Percentiles rank a stretch among this genome's conserved stretches.
phyloP scores from a whole-genome alignment of 1,139 yeast species.

The Ogataea hybrid region DNA sequence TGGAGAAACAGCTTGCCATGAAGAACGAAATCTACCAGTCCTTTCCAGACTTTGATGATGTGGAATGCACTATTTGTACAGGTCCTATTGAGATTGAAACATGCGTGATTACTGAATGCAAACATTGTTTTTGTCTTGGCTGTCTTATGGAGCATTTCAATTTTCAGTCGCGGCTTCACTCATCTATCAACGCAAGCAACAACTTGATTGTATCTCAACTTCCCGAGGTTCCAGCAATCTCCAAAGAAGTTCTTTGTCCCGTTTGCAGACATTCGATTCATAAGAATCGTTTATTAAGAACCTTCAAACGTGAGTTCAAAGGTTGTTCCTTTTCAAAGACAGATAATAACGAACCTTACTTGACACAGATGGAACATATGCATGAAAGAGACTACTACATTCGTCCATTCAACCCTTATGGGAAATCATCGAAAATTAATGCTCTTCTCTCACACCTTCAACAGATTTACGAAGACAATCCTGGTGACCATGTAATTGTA shows the following conservation, averaged over 20 bases:
- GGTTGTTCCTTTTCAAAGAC: not conserved
- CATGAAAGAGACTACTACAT: conserved; percentile 23
- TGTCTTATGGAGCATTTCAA: conserved; percentile 74
- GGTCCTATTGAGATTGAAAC: conserved; percentile 56
- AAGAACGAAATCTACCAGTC: conserved; percentile 35
- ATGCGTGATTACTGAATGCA: conserved; percentile 71
- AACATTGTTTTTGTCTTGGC: conserved; percentile 72
- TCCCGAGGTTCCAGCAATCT: no score
- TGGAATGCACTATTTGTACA: conserved; percentile 87
- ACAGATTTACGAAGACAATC: conserved; percentile 48
- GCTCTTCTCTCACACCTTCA: conserved; percentile 64
- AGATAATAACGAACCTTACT: conserved; percentile 1
- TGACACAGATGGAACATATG: conserved; percentile 15
- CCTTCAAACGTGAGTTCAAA: conserved; percentile 18
- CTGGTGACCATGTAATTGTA: conserved; percentile 76
- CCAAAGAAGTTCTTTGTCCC: conserved; percentile 47
- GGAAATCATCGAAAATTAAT: conserved; percentile 69
- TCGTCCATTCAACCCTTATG: conserved; percentile 48
- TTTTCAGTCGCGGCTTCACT: conserved; percentile 28
- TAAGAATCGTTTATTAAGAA: conserved; percentile 42
- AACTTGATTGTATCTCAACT: no score
- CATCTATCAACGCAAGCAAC: not conserved
- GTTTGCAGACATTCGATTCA: conserved; percentile 51
- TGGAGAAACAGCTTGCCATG: conserved; percentile 23
- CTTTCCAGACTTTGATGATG: conserved; percentile 39